Evolutionary conservation across 805 yeast species (phyloP), one percentile per base, ranked within the genome.

Genomic region (Saccharomycopsis microspora): DNA sequence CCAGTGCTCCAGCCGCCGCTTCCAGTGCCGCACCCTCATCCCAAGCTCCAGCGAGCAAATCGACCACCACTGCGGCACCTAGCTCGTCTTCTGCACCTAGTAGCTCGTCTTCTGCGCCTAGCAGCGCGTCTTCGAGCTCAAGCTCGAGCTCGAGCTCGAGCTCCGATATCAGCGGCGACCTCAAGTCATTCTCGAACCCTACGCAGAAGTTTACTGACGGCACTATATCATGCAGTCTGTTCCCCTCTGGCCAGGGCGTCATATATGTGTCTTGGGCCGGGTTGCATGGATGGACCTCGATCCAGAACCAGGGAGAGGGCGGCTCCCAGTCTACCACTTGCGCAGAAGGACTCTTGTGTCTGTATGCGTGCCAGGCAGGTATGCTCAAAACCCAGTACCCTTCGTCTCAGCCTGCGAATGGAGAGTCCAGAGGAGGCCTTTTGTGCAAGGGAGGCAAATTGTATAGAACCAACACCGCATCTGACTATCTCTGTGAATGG

Each of bases 301-400:
- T 78, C 52, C 79, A 79, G 83, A 70, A 81, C 42, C 58, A 64
- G 60, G 71, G 74, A 58, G 80, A 82, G 35, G 85, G 80, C 49
- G 75, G 73, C 49, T 68, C 74, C 54, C 78, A 85, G 53, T 73
- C 77, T 54, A 72, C 72, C 48, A 63, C 73, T 28, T 81, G 88
- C 68, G 57, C 68, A 53, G 82, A 79, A 51, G 88, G 84, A 42
- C 71, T 68, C 61, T 79, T 80, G 70, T 81, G 88, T 63, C 81
- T 87, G 46, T 81, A 81, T 61, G 86, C 86, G 47, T 81, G 88
- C 64, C 81, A 79, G 62, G 74, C 86, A 37, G 88, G 88, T 72
- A 78, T 78, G 83, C 78, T 86, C 57, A 81, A 81, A 72, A 80
- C 87, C 49, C 88, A 81, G 67, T 81, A 86, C 86, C 88, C 88